Evolutionary conservation across 805 yeast species (phyloP).

Genomic region (Wickerhamiella azyma): DNA sequence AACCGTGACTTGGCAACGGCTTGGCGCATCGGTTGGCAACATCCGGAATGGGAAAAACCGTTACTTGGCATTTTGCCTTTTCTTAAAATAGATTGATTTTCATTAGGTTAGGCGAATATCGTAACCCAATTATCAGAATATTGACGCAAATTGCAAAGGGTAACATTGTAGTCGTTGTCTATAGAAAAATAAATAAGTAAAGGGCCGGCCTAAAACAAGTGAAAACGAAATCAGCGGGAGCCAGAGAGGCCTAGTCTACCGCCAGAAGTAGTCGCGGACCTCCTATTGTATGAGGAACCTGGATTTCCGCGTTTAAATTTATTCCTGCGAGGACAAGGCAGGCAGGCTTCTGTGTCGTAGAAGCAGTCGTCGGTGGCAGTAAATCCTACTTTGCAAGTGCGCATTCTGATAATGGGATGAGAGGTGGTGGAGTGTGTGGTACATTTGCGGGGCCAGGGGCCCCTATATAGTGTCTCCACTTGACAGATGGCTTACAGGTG

Average conservation of each 20-base stretch:
- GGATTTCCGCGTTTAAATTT: background rate
- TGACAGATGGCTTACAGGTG: background rate
- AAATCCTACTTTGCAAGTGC: background rate
- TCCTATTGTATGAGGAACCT: background rate
- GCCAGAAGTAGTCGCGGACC: background rate
- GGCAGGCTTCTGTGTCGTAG: conserved; percentile 1
- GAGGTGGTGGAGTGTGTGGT: background rate
- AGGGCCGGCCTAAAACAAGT: too few relatives aligned
- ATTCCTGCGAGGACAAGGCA: background rate
- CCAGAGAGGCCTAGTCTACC: background rate
- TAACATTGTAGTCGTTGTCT: too few relatives aligned
- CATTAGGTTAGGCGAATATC: too few relatives aligned
- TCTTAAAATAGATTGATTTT: too few relatives aligned
- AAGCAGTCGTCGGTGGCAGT: conserved; percentile 3
- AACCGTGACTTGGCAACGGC: too few relatives aligned
- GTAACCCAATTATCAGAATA: too few relatives aligned
- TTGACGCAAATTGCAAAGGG: too few relatives aligned
- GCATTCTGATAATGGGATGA: background rate
- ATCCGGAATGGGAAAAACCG: too few relatives aligned
- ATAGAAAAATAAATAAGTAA: too few relatives aligned
- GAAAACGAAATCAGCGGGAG: background rate
- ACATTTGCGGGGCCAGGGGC: background rate
- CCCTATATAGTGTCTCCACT: background rate
- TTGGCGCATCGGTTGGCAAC: too few relatives aligned
- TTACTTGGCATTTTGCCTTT: too few relatives aligned